Evolutionary conservation across 495 filamentous ascomycete species (phyloP), one percentile per base, ranked within the genome.

Genomic region (Glarea lozoyensis): DNA sequence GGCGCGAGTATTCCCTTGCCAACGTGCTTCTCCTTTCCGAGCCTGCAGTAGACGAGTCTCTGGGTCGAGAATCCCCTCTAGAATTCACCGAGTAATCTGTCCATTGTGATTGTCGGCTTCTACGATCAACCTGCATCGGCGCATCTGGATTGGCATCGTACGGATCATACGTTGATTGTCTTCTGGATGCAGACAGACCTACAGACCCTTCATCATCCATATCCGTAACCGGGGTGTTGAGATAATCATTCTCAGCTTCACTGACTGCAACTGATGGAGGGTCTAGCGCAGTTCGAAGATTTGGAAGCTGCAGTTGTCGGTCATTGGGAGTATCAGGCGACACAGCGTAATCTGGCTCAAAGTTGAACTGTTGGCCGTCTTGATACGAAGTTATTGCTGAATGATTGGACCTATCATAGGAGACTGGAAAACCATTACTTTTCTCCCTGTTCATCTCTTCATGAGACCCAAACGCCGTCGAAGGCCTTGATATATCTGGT

Each of bases 81-180:
- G 68, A 70, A 11, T 68, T 69, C 31, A 76, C 59, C 1, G 72
- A 72, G 43, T 67, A 68, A 57, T 76, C 70, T n/a, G 72, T 76
- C 72, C 72, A 76, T 11, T 63, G 56, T 10, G 72, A 72, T 18
- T 65, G 60, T 23, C 69, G 63, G 43, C 72, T 76, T 16, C 60
- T 50, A n/a, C 70, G 64, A 46, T 72, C 37, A 4, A 18, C 34
- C n/a, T 22, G 31, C 0, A 43, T 20, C 24, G 48, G 49, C 9
- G 38, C 24, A 9, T 15, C 32, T 1, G 21, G 16, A 21, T 7
- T 21, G 19, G 17, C 10, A 11, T 29, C 19, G 22, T 43, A 18
- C 11, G 4, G 10, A 17, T 27, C 37, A 13, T 7, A 29, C 3
- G 20, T 27, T 15, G 4, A 5, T 23, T 38, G 16, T 4, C 10